These are phyloP conservation scores for Lasiodiplodia hormozganensis DNA, from an alignment of 2,329 filamentous ascomycete genomes.

Conservation along the genomic window DNA sequence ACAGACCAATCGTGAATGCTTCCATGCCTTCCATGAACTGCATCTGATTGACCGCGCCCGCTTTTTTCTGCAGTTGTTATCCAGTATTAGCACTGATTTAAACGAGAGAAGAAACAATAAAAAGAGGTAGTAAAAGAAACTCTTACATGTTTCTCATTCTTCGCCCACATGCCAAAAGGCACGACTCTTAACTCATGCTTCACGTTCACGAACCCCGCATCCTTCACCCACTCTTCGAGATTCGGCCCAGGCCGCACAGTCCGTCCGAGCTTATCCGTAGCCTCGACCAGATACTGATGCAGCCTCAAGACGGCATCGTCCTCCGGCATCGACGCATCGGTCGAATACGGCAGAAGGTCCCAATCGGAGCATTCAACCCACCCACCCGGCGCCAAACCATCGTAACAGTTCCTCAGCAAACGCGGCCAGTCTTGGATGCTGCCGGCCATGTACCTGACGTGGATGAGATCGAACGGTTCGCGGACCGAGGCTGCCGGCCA, in stretches of 20 bases:
- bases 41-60: constrained; percentile 42
- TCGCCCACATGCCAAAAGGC: constrained; percentile 35
- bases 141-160: constrained; percentile 31
- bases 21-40: constrained; percentile 52
- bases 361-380: constrained; percentile 35
- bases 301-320: constrained; percentile 28
- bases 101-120: not conserved
- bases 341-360: constrained; percentile 33
- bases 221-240: constrained; percentile 49
- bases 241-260: constrained; percentile 47
- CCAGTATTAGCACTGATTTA: constrained; percentile 1
- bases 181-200: constrained; percentile 36
- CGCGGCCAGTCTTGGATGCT: constrained; percentile 41
- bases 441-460: constrained; percentile 41
- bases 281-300: constrained; percentile 9
- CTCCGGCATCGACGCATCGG: constrained; percentile 32
- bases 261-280: constrained; percentile 38
- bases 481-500: constrained; percentile 35
- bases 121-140: not conserved
- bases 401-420: constrained; percentile 32
- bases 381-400: constrained; percentile 27
- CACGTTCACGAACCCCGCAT: constrained; percentile 54
- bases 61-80: constrained; percentile 29
- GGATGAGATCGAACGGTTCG: constrained; percentile 40
- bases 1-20: constrained; percentile 50